Evolutionary conservation across 108 stramenopile species (phyloP).

Genomic region (Seminavis robusta): DNA sequence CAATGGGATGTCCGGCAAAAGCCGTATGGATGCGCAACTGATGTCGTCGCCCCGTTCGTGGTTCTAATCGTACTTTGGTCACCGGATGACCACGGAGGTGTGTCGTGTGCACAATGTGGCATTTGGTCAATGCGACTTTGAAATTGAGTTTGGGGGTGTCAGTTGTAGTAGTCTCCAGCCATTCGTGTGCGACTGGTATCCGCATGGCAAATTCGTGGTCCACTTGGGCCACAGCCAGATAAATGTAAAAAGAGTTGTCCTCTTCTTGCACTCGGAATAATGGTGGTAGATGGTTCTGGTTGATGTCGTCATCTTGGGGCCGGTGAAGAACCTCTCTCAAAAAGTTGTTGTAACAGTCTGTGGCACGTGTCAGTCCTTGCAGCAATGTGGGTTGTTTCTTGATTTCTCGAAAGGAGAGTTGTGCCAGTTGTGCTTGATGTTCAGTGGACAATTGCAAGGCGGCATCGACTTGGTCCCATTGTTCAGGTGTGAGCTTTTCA

Average conservation of each 20-base stretch:
- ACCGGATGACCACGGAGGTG: conserved; percentile 31
- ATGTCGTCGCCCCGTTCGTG: conserved; percentile 90
- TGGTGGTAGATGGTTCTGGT: conserved; percentile 13
- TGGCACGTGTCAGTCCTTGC: no score
- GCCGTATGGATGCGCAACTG: conserved; percentile 90
- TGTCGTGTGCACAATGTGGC: neutral
- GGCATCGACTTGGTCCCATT: no score
- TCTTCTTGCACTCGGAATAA: conserved; percentile 26
- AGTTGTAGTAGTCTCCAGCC: neutral
- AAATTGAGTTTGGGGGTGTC: no score
- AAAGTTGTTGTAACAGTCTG: conserved; percentile 34
- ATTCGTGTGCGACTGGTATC: conserved; percentile 24
- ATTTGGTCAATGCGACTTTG: no score
- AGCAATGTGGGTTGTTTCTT: no score
- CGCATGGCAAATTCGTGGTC: conserved; percentile 46
- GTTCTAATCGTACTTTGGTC: conserved; percentile 75
- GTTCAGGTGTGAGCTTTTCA: no score
- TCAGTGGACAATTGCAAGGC: no score
- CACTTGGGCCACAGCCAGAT: conserved; percentile 53
- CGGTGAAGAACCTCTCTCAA: conserved; percentile 23
- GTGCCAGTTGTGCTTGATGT: no score
- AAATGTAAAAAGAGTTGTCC: conserved; percentile 39
- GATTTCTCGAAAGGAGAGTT: no score
- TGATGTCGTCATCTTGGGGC: conserved; percentile 8
- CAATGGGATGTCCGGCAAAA: conserved; percentile 80